Evolutionary conservation across 768 basidiomycete species (phyloP), one percentile per base, ranked within the genome.

Genomic region (Lactifluus echinatus): DNA sequence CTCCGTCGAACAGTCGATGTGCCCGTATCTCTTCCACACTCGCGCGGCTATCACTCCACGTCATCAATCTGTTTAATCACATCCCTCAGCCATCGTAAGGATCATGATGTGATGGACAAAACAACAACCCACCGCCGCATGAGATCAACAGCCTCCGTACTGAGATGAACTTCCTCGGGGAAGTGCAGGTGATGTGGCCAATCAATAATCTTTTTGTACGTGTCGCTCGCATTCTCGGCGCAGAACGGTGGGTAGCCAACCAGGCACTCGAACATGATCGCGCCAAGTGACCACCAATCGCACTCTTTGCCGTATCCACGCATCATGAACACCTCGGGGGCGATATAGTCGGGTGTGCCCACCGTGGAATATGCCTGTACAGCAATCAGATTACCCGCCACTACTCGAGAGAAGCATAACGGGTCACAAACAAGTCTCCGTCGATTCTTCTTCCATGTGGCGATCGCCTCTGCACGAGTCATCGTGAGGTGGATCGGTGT

Each of bases 231-330:
- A 52, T 88, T 88, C 69, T 98, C 94, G 2, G 93, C 92, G 71
- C 92, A 96, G 75, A 97, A 94, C 0, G 93, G 93, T 19, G 94
- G 93, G 70, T 96, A 98, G 50, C 96, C 96, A 60, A 98, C 90
- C 24, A 98, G 74, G 71, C 89, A 96, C 72, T 98, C 95, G 69
- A 95, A 99, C 88, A 92, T 94, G 75, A 98, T 97, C 23, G 93
- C 91, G 2, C 96, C 96, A n/a, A 98, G 78, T 8, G 94, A 96
- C 96, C 96, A 99, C 93, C 94, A 98, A 70, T 99, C 96, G 67
- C 94, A 97, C 71, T 95, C 94, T 66, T 95, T 93, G 28, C 91
- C 93, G 70, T 98, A 98, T 12, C 96, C 96, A 66, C 89, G 86
- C 70, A 94, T 92, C 62, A 87, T 72, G 76, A 98, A 98, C 66